phyloP scores from a whole-genome alignment of 345 rosid species.

The Cardamine resedifolia region DNA sequence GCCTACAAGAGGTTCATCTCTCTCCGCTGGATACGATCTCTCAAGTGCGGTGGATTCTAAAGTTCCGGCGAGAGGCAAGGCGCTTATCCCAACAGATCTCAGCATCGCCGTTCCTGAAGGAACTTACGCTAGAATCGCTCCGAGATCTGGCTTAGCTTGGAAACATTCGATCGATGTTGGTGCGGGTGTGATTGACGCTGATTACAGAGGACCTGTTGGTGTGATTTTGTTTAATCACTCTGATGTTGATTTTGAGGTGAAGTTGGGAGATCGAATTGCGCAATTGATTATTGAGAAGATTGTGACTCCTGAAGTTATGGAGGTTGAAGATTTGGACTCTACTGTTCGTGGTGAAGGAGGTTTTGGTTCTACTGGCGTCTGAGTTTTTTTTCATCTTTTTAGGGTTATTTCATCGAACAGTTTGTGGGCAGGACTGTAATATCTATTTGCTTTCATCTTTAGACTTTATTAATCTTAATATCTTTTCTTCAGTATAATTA shows the following conservation, averaged over 20 bases:
- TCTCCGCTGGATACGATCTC: conserved; percentile 85
- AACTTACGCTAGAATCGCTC: conserved; percentile 80
- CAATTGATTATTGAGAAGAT: conserved; percentile 80
- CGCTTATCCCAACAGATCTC: conserved; percentile 72
- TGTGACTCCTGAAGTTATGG: conserved; percentile 58
- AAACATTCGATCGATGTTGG: conserved; percentile 83
- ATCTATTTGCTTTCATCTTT: neutral
- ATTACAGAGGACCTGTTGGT: conserved; percentile 77
- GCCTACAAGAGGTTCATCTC: conserved; percentile 66
- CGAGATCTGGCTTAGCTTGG: conserved; percentile 80
- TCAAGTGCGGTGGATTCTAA: conserved; percentile 63
- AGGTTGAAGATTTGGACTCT: conserved; percentile 68
- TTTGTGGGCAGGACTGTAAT: conserved; percentile 4
- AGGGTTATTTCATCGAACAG: conserved; percentile 29
- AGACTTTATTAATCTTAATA: neutral
- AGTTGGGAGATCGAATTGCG: conserved; percentile 62
- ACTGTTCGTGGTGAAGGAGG: conserved; percentile 79
- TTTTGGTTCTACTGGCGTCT: conserved; percentile 80
- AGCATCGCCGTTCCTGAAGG: conserved; percentile 71
- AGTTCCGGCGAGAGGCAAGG: conserved; percentile 85
- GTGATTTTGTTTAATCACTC: conserved; percentile 72
- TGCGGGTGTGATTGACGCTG: conserved; percentile 78
- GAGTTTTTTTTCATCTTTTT: neutral
- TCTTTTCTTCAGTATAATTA: neutral
- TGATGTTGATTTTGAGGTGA: conserved; percentile 62